Conservation (phyloP, 2,329 filamentous ascomycete genomes). For the Penicillium hordei region DNA sequence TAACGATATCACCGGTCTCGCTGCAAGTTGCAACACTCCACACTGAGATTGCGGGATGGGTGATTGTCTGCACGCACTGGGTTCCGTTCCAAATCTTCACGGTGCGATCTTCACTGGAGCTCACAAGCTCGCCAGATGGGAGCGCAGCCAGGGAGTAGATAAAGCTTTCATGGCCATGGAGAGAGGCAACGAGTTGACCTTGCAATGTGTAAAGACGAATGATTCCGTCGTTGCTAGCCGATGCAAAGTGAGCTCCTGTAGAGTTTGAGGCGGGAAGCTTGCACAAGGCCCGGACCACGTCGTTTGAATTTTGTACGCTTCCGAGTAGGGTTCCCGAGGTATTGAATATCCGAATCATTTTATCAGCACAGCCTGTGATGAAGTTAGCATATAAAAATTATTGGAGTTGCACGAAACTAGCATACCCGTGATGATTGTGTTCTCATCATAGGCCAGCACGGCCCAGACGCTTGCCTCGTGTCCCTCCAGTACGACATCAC, state of each 20-base stretch:
- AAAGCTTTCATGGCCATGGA: slow-evolving; percentile 89
- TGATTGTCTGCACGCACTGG: slow-evolving; percentile 90
- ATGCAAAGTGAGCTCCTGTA: slow-evolving; percentile 88
- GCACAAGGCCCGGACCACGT: slow-evolving; percentile 86
- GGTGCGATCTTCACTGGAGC: slow-evolving; percentile 91
- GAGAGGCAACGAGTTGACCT: slow-evolving; percentile 71
- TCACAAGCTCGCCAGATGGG: slow-evolving; percentile 83
- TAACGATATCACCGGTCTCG: slow-evolving; percentile 87
- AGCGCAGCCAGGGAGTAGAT: slow-evolving; percentile 81
- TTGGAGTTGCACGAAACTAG: not conserved
- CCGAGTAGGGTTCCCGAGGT: slow-evolving; percentile 62
- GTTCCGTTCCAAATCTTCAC: slow-evolving; percentile 81
- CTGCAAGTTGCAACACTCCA: slow-evolving; percentile 85
- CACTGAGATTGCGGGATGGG: slow-evolving; percentile 92
- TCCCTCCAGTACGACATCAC: slow-evolving; percentile 67
- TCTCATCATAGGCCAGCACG: slow-evolving; percentile 78
- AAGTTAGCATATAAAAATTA: slow-evolving; percentile 15
- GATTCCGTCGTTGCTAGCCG: slow-evolving; percentile 87
- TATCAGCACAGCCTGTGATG: slow-evolving; percentile 74
- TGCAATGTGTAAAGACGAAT: slow-evolving; percentile 84
- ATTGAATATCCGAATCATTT: slow-evolving; percentile 81
- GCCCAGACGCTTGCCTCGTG: slow-evolving; percentile 86
- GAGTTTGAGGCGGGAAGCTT: slow-evolving; percentile 72
- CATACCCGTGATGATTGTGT: slow-evolving; percentile 72
- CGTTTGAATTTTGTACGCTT: slow-evolving; percentile 68